These are phyloP conservation scores for Fusarium phyllophilum DNA, from an alignment of 2,329 filamentous ascomycete species.

Conservation along the genomic window DNA sequence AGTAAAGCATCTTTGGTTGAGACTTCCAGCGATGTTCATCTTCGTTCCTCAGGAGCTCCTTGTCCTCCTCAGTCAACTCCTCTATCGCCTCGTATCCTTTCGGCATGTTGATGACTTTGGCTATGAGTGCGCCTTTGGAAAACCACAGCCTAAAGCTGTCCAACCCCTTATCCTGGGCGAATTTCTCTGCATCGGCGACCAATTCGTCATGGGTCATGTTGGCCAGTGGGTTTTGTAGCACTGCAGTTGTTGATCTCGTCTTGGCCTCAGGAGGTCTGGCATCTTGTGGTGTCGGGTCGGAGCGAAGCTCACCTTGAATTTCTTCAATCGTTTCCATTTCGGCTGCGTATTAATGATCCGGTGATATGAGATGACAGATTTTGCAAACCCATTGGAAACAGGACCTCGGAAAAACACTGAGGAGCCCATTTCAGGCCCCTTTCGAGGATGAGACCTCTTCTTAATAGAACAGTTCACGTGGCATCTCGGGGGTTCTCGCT, in stretches of 20 bases:
- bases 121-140: conserved; percentile 50
- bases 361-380: background rate
- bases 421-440: background rate
- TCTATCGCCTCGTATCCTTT: conserved; percentile 40
- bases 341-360: background rate
- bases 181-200: conserved; percentile 27
- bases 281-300: background rate
- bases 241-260: conserved; percentile 1
- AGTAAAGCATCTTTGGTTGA: conserved; percentile 55
- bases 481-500: background rate
- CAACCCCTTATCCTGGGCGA: conserved; percentile 29
- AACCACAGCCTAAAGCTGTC: conserved; percentile 53
- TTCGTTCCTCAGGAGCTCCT: conserved; percentile 52
- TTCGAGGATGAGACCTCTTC: background rate
- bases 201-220: conserved; percentile 31
- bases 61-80: conserved; percentile 44
- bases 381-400: background rate
- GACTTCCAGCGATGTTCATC: conserved; percentile 66
- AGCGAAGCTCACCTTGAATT: background rate
- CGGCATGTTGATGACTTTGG: conserved; percentile 37
- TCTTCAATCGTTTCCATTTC: background rate
- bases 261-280: background rate
- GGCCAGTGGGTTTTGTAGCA: conserved; percentile 37
- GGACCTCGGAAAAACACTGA: background rate
- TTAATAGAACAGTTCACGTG: background rate